phyloP scores from a whole-genome alignment of 2,329 filamentous ascomycete species.

The Apiospora saccharicola region DNA sequence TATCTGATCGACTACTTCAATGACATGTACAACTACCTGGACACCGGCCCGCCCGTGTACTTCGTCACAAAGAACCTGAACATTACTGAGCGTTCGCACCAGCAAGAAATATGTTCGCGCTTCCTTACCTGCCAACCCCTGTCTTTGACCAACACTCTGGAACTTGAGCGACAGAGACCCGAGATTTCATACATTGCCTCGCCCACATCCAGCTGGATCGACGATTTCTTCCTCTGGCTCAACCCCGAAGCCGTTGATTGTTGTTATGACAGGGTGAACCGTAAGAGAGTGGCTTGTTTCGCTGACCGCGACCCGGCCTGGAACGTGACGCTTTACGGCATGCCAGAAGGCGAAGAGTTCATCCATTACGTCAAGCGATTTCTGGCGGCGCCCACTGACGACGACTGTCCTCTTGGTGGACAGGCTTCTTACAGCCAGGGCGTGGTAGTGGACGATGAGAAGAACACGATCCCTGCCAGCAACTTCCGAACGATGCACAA shows the following conservation, averaged over 20 bases:
- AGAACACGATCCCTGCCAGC: constrained; percentile 75
- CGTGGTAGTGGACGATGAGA: constrained; percentile 76
- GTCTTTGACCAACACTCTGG: constrained; percentile 88
- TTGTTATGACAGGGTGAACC: constrained; percentile 65
- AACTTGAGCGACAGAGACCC: constrained; percentile 90
- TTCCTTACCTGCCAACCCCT: constrained; percentile 88
- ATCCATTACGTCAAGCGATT: constrained; percentile 85
- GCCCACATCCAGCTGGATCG: constrained; percentile 92
- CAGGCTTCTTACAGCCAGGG: constrained; percentile 87
- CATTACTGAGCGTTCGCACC: constrained; percentile 75
- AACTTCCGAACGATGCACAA: constrained; percentile 94
- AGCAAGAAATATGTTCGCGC: constrained; percentile 87
- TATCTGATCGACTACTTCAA: constrained; percentile 98
- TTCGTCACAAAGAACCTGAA: constrained; percentile 89
- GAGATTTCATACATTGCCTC: constrained; percentile 88
- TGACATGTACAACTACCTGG: constrained; percentile 91
- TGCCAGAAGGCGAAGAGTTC: constrained; percentile 95
- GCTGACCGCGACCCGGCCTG: constrained; percentile 77
- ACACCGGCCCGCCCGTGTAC: constrained; percentile 91
- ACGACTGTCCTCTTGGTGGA: constrained; percentile 87
- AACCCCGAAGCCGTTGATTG: constrained; percentile 77
- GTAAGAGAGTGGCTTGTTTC: constrained; percentile 76
- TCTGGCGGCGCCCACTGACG: constrained; percentile 79
- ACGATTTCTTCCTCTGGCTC: constrained; percentile 97
- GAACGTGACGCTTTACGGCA: constrained; percentile 88